Conservation (phyloP, 2,329 filamentous ascomycete species). For the Aspergillus sp. region DNA sequence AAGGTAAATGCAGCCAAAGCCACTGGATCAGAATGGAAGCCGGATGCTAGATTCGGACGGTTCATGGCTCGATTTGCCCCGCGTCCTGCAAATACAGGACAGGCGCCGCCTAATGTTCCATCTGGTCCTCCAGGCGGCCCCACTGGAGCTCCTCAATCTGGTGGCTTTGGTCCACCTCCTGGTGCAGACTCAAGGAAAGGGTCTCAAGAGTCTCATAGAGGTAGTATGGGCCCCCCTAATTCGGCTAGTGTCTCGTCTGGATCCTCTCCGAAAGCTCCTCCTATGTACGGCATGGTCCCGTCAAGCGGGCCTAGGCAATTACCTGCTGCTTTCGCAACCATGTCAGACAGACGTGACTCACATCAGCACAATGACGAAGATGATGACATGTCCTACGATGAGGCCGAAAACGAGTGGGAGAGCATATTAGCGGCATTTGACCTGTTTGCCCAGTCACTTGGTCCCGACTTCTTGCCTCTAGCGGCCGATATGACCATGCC, state of each 20-base stretch:
- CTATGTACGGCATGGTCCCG: constrained; percentile 52
- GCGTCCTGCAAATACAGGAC: background rate
- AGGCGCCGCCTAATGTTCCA: constrained; percentile 5
- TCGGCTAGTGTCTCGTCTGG: constrained; percentile 11
- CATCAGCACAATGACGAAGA: constrained; percentile 52
- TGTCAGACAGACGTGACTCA: constrained; percentile 22
- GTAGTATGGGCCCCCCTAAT: background rate
- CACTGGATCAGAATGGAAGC: constrained; percentile 58
- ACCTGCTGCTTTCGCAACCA: constrained; percentile 54
- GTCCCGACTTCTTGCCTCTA: constrained; percentile 74
- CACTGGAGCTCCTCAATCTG: constrained; percentile 1
- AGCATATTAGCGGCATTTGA: constrained; percentile 44
- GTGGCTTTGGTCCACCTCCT: background rate
- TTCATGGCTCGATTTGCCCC: constrained; percentile 34
- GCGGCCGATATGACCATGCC: constrained; percentile 65
- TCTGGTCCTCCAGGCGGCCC: constrained; percentile 13
- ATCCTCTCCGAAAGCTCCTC: constrained; percentile 27
- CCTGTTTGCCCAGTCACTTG: constrained; percentile 58
- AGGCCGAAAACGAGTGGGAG: constrained; percentile 77
- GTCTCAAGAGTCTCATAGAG: background rate
- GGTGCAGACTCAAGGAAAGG: background rate
- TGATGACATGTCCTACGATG: constrained; percentile 63
- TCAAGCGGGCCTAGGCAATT: constrained; percentile 40
- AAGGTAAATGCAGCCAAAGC: constrained; percentile 69
- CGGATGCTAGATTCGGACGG: constrained; percentile 50